A percentile compares a stretch with the other conserved stretches of the same genome.
phyloP scores from a whole-genome alignment of 345 rosid genomes.

The Arabidopsis arenosa region DNA sequence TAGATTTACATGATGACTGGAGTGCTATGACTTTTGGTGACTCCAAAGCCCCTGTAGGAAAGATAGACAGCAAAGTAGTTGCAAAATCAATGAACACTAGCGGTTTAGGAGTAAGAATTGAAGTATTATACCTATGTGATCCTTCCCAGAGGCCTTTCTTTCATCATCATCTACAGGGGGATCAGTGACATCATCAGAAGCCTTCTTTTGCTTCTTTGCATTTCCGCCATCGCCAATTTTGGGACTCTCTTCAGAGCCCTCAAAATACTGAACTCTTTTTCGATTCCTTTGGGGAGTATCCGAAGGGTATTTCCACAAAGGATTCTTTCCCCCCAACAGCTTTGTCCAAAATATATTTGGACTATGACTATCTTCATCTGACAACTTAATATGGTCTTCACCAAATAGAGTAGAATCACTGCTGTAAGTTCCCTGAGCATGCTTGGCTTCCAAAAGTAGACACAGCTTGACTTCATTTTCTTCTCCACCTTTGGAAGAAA shows the following conservation, averaged over 20 bases:
- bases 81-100: conserved; percentile 24
- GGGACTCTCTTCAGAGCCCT: conserved; percentile 38
- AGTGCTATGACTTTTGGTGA: conserved; percentile 41
- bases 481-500: conserved; percentile 52
- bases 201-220: conserved; percentile 65
- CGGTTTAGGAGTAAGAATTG: conserved; percentile 24
- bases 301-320: conserved; percentile 70
- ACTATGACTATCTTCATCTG: conserved; percentile 55
- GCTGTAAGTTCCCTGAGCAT: conserved; percentile 56
- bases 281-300: conserved; percentile 65
- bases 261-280: conserved; percentile 60
- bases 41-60: conserved; percentile 56
- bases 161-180: conserved; percentile 41
- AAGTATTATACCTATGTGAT: conserved; percentile 55
- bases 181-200: conserved; percentile 44
- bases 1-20: conserved; percentile 38
- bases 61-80: conserved; percentile 30
- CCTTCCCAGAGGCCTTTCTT: conserved; percentile 35
- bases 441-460: conserved; percentile 63
- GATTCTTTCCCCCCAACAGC: conserved; percentile 64
- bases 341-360: conserved; percentile 78
- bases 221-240: conserved; percentile 46
- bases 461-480: conserved; percentile 46
- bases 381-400: conserved; percentile 56
- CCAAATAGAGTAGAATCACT: conserved; percentile 59